phyloP scores from a whole-genome alignment of 345 rosid genomes.

The Physaria fendleri region DNA sequence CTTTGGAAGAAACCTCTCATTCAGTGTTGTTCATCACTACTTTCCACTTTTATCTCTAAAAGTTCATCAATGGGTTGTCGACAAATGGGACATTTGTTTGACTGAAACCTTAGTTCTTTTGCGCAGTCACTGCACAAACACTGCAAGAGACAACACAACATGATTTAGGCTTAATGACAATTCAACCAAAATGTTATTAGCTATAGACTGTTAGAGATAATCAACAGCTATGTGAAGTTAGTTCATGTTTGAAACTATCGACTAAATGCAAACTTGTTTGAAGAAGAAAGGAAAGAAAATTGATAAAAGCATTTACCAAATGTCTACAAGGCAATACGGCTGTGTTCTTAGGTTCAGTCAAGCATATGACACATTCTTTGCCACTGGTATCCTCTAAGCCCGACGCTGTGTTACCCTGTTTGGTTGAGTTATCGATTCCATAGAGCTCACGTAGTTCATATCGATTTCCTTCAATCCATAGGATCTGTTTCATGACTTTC shows the following conservation, averaged over 20 bases:
- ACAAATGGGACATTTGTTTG: slow-evolving; percentile 90
- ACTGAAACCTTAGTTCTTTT: slow-evolving; percentile 63
- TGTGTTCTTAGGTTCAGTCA: slow-evolving; percentile 87
- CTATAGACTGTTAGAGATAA: not conserved
- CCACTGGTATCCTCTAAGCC: slow-evolving; percentile 54
- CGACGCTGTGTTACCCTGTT: slow-evolving; percentile 27
- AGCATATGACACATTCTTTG: slow-evolving; percentile 90
- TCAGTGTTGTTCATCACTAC: slow-evolving; percentile 30
- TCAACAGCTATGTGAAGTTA: not conserved
- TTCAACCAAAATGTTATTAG: not conserved
- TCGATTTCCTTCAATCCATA: slow-evolving; percentile 71
- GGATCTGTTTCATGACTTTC: slow-evolving; percentile 68
- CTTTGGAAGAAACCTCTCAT: slow-evolving; percentile 27
- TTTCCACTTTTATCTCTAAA: slow-evolving; percentile 69
- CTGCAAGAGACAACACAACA: slow-evolving; percentile 37
- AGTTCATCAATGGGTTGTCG: slow-evolving; percentile 72
- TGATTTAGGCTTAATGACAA: not conserved
- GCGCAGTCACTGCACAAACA: slow-evolving; percentile 85
- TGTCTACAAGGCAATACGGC: slow-evolving; percentile 87
- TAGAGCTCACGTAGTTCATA: slow-evolving; percentile 75
- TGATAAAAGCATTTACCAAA: slow-evolving; percentile 44
- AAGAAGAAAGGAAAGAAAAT: not conserved
- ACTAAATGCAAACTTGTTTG: not conserved
- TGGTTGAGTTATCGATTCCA: slow-evolving; percentile 58
- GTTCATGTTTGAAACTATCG: not conserved